Percentiles rank a stretch among this genome's conserved stretches.
phyloP scores from a whole-genome alignment of 176 grass and related monocot species.

The Bonia amplexicaulis region DNA sequence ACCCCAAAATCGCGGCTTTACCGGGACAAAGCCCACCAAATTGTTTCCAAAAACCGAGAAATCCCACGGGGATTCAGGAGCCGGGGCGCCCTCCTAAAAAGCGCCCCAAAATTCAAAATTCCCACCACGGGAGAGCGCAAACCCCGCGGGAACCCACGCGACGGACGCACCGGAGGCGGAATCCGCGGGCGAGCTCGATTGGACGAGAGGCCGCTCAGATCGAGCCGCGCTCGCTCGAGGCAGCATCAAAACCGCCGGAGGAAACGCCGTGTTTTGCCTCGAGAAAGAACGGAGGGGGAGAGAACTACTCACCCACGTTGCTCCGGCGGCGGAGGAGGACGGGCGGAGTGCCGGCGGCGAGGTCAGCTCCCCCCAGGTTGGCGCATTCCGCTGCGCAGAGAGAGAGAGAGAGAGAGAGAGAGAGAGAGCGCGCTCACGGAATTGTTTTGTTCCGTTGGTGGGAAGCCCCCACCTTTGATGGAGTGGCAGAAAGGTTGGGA shows the following conservation, averaged over 20 bases:
- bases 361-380: slow-evolving; percentile 28
- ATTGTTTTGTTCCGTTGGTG: slow-evolving; percentile 33
- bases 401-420: background rate
- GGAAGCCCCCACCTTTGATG: slow-evolving; percentile 15
- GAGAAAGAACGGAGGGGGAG: background rate
- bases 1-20: slow-evolving; percentile 3
- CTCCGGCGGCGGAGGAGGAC: background rate
- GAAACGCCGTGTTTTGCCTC: background rate
- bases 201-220: slow-evolving; percentile 2
- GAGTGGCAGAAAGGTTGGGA: background rate
- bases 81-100: background rate
- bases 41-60: too few species aligned
- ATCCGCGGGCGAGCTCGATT: background rate
- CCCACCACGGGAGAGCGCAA: background rate
- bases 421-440: background rate
- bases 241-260: background rate
- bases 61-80: too few species aligned
- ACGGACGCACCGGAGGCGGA: background rate
- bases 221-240: background rate
- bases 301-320: background rate
- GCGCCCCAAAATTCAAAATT: slow-evolving; percentile 44
- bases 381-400: background rate
- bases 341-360: slow-evolving; percentile 13
- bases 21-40: background rate
- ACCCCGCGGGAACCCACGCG: background rate